Evolutionary conservation across 805 yeast genomes (phyloP), one percentile per base, ranked within the genome.

Genomic region (Maudiozyma bulderi): DNA sequence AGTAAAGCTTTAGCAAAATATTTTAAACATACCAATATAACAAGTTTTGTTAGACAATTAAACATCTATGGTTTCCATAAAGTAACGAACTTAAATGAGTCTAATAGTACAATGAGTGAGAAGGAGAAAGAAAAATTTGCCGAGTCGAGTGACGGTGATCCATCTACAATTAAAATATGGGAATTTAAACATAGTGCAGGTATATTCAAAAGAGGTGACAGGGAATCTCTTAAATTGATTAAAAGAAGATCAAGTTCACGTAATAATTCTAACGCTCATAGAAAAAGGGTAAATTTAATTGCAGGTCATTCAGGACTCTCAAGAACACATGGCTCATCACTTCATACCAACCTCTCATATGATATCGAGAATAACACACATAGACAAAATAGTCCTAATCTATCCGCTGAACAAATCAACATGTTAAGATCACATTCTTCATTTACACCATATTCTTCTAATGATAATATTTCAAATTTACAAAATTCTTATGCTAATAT

Each of bases 101-200:
- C 48, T 28, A 29, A 46, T 5, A 52, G 44, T 35, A 20, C 40
- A 9, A 32, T 41, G 6, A 39, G 32, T 31, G 43, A 44, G 6
- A 42, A 30, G 28, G 44, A 42, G 10, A n/a, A 20, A 8, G 43
- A 40, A 13, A 40, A 26, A 28, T 3, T 15, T n/a, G 29, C 14
- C 30, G 39, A 34, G 26, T 28, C 42, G 2, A 43, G 34, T 5
- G 26, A 43, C 31, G 40, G 29, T 20, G 51, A 56, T 30, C 6
- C 33, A 8, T 31, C 37, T 20, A 43, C 54, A 9, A 50, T 60
- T 32, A 63, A 64, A 50, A 59, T 62, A 13, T 90, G 98, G 98
- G 97, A 91, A 69, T 90, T 90, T 67, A 81, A 82, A 50, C 98
- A 90, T 63, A 78, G 86, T 30, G 81, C 86, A 3, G 86, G 84